Evolutionary conservation across 192 early-diverging fungal species (phyloP).

Genomic region (Coemansia sp.): DNA sequence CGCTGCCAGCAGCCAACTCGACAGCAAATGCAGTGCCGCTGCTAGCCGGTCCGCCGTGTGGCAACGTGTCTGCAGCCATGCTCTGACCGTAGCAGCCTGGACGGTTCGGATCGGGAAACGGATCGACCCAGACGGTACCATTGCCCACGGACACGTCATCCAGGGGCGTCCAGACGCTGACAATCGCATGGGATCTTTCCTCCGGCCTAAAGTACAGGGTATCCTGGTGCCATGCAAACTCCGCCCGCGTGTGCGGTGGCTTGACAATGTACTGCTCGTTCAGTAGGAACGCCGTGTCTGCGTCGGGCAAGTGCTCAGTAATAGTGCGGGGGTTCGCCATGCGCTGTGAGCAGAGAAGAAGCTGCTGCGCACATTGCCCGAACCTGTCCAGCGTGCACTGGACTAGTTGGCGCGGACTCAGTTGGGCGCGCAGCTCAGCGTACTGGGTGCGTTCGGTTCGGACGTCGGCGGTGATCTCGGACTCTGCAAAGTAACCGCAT

Average conservation of each 20-base stretch:
- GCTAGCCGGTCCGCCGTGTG: not conserved
- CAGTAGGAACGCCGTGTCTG: constrained; percentile 12
- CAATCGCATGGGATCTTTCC: constrained; percentile 21
- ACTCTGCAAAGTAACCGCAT: constrained; percentile 31
- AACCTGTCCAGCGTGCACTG: constrained; percentile 38
- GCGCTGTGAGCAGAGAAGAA: not conserved
- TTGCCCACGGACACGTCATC: constrained; percentile 25
- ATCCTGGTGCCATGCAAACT: constrained; percentile 54
- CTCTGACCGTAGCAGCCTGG: constrained; percentile 18
- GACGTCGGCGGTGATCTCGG: constrained; percentile 13
- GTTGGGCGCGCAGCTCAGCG: constrained; percentile 11
- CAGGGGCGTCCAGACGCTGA: constrained; percentile 49
- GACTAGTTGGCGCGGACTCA: constrained; percentile 4
- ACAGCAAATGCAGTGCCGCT: constrained; percentile 8
- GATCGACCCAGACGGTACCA: constrained; percentile 44
- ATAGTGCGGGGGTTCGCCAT: not conserved
- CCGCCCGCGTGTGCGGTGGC: constrained; percentile 29
- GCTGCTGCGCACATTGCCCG: constrained; percentile 32
- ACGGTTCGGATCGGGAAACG: constrained; percentile 28
- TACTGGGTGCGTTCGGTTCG: constrained; percentile 16
- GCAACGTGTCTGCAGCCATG: not conserved
- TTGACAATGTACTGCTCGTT: constrained; percentile 57
- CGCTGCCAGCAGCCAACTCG: constrained; percentile 31
- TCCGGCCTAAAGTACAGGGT: constrained; percentile 25
- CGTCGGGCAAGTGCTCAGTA: too few species aligned